Percentiles rank a stretch among this genome's conserved stretches.
phyloP scores from a whole-genome alignment of 495 filamentous ascomycete genomes.

The Podospora pseudopauciseta region DNA sequence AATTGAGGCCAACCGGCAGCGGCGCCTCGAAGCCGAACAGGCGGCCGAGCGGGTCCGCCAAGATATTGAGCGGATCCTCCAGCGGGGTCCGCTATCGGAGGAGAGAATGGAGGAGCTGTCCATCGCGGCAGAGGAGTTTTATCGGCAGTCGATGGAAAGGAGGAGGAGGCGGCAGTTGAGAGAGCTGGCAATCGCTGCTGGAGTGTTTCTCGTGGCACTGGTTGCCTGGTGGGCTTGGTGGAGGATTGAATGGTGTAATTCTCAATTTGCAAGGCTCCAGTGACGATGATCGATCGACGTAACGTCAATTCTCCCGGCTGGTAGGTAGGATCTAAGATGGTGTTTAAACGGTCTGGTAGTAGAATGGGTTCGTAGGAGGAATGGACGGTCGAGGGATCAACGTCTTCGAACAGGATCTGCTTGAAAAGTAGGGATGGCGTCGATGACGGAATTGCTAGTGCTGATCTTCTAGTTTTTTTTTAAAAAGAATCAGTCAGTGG shows the following conservation, averaged over 20 bases:
- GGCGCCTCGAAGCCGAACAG: neutral
- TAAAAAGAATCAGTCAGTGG: too few relatives aligned
- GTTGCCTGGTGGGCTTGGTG: neutral
- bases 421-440: too few relatives aligned
- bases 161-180: neutral
- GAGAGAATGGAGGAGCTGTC: neutral
- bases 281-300: too few relatives aligned
- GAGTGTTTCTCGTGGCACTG: neutral
- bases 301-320: too few relatives aligned
- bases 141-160: neutral
- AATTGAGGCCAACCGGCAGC: neutral
- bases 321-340: too few relatives aligned
- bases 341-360: too few relatives aligned
- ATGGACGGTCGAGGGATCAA: too few relatives aligned
- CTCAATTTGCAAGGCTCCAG: too few relatives aligned
- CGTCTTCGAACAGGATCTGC: too few relatives aligned
- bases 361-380: too few relatives aligned
- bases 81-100: neutral
- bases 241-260: neutral
- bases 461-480: too few relatives aligned
- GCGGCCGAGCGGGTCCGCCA: neutral
- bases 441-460: too few relatives aligned
- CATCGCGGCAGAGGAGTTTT: neutral
- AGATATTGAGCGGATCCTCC: constrained; percentile 1
- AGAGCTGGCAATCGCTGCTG: neutral